Evolutionary conservation across 164 flowering plant genomes (phyloP), one percentile per base, ranked within the genome.

Genomic region (Macadamia integrifolia): DNA sequence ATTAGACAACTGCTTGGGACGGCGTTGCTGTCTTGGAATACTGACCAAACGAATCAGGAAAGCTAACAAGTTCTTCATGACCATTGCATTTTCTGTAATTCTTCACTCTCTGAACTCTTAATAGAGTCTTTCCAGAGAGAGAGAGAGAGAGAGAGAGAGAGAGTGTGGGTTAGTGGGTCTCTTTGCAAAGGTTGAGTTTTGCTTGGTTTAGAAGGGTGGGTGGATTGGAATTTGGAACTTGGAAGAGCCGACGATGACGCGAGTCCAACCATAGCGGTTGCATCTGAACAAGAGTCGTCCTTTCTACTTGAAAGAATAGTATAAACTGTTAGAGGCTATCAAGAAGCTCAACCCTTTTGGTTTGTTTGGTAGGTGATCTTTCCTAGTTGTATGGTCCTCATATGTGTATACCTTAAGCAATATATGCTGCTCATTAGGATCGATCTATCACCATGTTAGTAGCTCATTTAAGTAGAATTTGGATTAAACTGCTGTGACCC

Each of bases 201-300:
- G 93, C 84, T 67, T 85, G 78, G 80, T 58, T 66, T 71, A 53
- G 17, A 87, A 87, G 87, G 18, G 57, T 53, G 13, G 12, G 71
- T 69, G 79, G 74, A 85, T 76, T 75, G 60, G 76, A 69, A 35
- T 35, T 35, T 35, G 40, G 40, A 35, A 35, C 23, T 67, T 66
- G 56, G 72, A 65, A 72, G 62, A 48, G 57, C 29, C 67, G 12
- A 71, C 69, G 65, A 9, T 72, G 76, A 70, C 23, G 40, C 40
- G 72, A 42, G 72, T 61, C 66, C 75, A 81, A 67, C 74, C 60
- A 71, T 66, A 69, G 81, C 68, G 35, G 91, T 80, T 85, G 76
- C 79, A 85, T 87, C 91, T 78, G 57, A 23, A 23, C 57, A 53
- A 14, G 18, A 53, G 18, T 53, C 15, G 18, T 12, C 57, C 57